Percentiles rank a stretch among this genome's conserved stretches.
Conservation (phyloP, 108 stramenopile species). For the Pseudonitzschia multistriata region DNA sequence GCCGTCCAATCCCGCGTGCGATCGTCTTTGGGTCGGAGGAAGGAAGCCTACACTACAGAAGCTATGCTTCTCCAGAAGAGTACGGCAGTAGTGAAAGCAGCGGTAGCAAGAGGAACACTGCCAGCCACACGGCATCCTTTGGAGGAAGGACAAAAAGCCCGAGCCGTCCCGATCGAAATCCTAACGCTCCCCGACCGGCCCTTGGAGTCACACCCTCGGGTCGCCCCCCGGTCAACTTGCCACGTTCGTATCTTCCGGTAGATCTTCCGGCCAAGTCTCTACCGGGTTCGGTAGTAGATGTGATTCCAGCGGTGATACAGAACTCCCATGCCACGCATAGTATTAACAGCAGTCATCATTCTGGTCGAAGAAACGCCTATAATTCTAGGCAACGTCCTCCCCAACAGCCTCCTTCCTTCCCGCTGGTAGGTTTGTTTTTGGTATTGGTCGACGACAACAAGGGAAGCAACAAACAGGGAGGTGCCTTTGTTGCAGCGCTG, state of each 20-base stretch:
- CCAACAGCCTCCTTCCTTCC: constrained; percentile 10
- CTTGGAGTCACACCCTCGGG: constrained; percentile 35
- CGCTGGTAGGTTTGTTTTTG: constrained; percentile 55
- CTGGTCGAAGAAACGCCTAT: background rate
- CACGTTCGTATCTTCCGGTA: constrained; percentile 40
- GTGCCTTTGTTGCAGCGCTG: constrained; percentile 61
- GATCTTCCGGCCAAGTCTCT: constrained; percentile 35
- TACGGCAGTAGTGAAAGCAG: background rate
- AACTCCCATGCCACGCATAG: background rate
- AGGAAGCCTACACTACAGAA: constrained; percentile 69
- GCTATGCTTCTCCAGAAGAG: constrained; percentile 34
- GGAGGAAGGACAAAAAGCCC: background rate
- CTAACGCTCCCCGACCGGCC: constrained; percentile 23
- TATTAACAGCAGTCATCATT: background rate
- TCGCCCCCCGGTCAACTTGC: constrained; percentile 24
- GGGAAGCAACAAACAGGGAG: constrained; percentile 39
- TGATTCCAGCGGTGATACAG: constrained; percentile 3
- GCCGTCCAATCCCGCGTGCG: constrained; percentile 27
- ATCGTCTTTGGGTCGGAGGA: constrained; percentile 77
- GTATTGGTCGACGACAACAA: constrained; percentile 79
- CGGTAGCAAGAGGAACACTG: background rate
- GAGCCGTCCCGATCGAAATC: background rate
- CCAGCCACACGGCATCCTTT: constrained; percentile 7
- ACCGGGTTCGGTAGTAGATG: constrained; percentile 32
- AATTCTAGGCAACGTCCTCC: background rate